Conservation (phyloP, 768 basidiomycete genomes). For the Asterophora lycoperdoides region DNA sequence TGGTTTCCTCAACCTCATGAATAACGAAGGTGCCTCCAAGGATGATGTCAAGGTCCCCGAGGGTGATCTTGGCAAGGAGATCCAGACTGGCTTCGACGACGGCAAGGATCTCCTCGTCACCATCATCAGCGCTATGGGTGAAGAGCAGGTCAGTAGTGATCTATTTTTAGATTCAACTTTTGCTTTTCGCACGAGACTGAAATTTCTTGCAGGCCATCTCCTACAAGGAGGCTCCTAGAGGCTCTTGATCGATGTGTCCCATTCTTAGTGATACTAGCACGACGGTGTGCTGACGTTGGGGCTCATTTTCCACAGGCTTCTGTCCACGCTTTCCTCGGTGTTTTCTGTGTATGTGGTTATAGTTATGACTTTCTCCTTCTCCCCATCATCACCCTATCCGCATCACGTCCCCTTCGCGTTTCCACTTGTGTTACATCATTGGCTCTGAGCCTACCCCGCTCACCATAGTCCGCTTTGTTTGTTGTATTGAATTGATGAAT, state of each 20-base stretch:
- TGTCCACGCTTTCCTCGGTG: slow-evolving; percentile 7
- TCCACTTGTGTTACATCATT: slow-evolving; percentile 11
- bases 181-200: too few species aligned
- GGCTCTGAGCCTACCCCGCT: slow-evolving; percentile 10
- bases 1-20: slow-evolving; percentile 94
- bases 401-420: slow-evolving; percentile 11
- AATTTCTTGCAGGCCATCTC: slow-evolving; percentile 59
- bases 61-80: slow-evolving; percentile 69
- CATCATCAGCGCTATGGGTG: slow-evolving; percentile 84
- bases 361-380: slow-evolving; percentile 18
- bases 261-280: not conserved
- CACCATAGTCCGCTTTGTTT: slow-evolving; percentile 15
- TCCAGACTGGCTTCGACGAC: slow-evolving; percentile 66
- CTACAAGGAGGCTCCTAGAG: slow-evolving; percentile 85
- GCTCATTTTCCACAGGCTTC: slow-evolving; percentile 2
- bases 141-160: slow-evolving; percentile 62
- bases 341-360: slow-evolving; percentile 17
- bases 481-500: slow-evolving; percentile 22
- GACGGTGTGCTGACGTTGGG: not conserved
- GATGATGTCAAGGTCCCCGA: slow-evolving; percentile 96
- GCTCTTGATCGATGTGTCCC: slow-evolving; percentile 22
- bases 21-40: slow-evolving; percentile 70
- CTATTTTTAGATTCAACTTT: not conserved
- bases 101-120: slow-evolving; percentile 89
- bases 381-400: slow-evolving; percentile 22